These are phyloP conservation scores for Adansonia digitata DNA, from an alignment of 345 rosid species.

Conservation along the genomic window DNA sequence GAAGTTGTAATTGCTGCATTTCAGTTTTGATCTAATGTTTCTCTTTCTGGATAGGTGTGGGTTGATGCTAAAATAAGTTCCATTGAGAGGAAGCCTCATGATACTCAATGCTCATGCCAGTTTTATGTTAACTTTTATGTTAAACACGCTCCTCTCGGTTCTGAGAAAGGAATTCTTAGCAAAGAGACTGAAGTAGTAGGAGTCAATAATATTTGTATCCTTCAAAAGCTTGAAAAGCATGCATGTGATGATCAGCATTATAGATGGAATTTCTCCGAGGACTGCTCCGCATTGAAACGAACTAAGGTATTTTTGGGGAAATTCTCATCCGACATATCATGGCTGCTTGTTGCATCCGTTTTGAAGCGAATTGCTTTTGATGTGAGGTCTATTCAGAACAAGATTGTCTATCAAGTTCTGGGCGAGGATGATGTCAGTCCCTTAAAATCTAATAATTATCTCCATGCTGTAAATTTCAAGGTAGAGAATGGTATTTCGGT, in stretches of 20 bases:
- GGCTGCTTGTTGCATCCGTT: slow-evolving; percentile 65
- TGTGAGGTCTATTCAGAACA: slow-evolving; percentile 50
- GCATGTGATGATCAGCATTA: slow-evolving; percentile 44
- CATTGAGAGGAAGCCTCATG: slow-evolving; percentile 73
- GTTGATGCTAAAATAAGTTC: slow-evolving; percentile 74
- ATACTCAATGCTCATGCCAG: slow-evolving; percentile 51
- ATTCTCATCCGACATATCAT: slow-evolving; percentile 59
- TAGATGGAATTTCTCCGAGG: slow-evolving; percentile 65
- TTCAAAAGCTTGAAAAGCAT: slow-evolving; percentile 48
- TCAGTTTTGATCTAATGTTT: background rate
- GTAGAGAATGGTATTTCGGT: slow-evolving; percentile 40
- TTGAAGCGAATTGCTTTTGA: slow-evolving; percentile 44
- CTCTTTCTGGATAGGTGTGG: slow-evolving; percentile 50
- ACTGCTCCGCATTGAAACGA: slow-evolving; percentile 42
- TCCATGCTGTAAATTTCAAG: slow-evolving; percentile 43
- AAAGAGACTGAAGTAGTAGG: slow-evolving; percentile 40
- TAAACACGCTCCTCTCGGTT: slow-evolving; percentile 54
- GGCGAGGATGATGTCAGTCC: slow-evolving; percentile 29
- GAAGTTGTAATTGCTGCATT: background rate
- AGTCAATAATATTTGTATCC: slow-evolving; percentile 51
- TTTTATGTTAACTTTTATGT: slow-evolving; percentile 52
- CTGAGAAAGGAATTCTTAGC: slow-evolving; percentile 47
- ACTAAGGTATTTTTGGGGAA: slow-evolving; percentile 59
- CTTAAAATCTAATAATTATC: slow-evolving; percentile 16
- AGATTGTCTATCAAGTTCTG: slow-evolving; percentile 58